Evolutionary conservation across 2,329 filamentous ascomycete species (phyloP).

Genomic region (Alternaria gaisen): DNA sequence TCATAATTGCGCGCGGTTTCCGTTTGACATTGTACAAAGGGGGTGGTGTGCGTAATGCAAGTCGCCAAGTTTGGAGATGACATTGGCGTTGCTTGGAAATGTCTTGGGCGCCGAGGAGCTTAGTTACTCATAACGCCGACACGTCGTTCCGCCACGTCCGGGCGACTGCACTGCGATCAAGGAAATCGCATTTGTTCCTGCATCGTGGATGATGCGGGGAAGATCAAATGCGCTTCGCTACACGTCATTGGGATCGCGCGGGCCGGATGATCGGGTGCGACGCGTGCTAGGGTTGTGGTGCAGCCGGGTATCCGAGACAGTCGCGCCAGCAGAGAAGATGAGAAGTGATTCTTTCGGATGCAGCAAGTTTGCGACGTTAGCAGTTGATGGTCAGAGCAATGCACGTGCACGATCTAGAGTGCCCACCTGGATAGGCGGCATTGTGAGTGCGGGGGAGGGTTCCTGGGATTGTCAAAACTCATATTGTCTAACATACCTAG

Average conservation of each 20-base stretch:
- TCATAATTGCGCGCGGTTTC: slow-evolving; percentile 10
- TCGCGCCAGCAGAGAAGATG: neutral
- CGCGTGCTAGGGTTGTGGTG: neutral
- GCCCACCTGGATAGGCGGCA: neutral
- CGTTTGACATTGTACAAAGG: slow-evolving; percentile 6
- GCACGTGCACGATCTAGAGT: neutral
- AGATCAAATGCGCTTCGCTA: slow-evolving; percentile 4
- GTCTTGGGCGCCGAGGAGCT: slow-evolving; percentile 10
- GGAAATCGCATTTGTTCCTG: slow-evolving; percentile 4
- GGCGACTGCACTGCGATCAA: slow-evolving; percentile 2
- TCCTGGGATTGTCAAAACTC: neutral
- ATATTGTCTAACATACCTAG: neutral
- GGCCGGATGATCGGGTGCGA: slow-evolving; percentile 1
- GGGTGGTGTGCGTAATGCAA: slow-evolving; percentile 21
- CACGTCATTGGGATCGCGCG: slow-evolving; percentile 2
- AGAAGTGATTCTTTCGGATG: neutral
- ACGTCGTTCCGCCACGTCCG: slow-evolving; percentile 11
- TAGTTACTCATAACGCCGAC: neutral
- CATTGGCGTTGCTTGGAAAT: slow-evolving; percentile 23
- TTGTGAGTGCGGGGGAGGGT: neutral
- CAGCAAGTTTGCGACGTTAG: neutral
- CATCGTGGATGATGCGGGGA: slow-evolving; percentile 2
- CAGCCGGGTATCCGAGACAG: neutral
- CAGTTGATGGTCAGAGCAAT: neutral
- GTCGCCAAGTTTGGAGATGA: slow-evolving; percentile 21